Evolutionary conservation across 2,329 filamentous ascomycete species (phyloP), one percentile per base, ranked within the genome.

Genomic region (Elsinoe perseae): DNA sequence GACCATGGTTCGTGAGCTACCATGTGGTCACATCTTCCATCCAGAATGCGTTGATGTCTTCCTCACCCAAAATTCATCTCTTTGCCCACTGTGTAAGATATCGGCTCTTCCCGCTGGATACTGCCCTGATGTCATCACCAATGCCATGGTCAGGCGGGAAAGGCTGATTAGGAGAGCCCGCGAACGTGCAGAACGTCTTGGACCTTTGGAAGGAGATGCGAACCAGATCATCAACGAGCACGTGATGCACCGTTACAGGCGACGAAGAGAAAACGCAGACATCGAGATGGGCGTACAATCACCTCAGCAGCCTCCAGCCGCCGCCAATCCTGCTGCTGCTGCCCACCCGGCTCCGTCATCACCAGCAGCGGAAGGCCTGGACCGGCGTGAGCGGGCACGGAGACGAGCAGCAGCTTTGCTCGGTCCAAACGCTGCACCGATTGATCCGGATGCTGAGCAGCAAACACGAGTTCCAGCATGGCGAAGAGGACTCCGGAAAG

Each of bases 1-100:
- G 16, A 86, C 87, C 0, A 80, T 83, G 18, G 90, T 97, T 56
- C 86, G 90, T 56, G 87, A 96, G 70, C 76, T 97, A 2, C 83
- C 89, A 0, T 98, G 93, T 64, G 84, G 86, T 0, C 93, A 98
- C 68, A 92, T 97, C 57, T 98, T 91, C 70, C 92, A 98, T 62
- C 86, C 88, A 0, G 85, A 87, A 61, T 98, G 93, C 66, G 91
- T 97, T 61, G 91, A 97, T 66, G 80, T 84, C 20, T 95, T 93
- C 64, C 76, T 97, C 10, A 77, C 80, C 42, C 78, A 83, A 56
- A 85, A 86, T 66, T 95, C 87, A 66, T 95, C 88, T 16, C 77
- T 96, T 1, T 98, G 93, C 65, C 92, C 93, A 0, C 76, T 95
- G 63, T 98, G 93, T 76, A 96, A 95, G 69, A 81, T 85, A 59